A percentile compares a stretch with the other conserved stretches of the same genome.
phyloP scores from a whole-genome alignment of 352 stramenopile species.

The Peronospora destructor region DNA sequence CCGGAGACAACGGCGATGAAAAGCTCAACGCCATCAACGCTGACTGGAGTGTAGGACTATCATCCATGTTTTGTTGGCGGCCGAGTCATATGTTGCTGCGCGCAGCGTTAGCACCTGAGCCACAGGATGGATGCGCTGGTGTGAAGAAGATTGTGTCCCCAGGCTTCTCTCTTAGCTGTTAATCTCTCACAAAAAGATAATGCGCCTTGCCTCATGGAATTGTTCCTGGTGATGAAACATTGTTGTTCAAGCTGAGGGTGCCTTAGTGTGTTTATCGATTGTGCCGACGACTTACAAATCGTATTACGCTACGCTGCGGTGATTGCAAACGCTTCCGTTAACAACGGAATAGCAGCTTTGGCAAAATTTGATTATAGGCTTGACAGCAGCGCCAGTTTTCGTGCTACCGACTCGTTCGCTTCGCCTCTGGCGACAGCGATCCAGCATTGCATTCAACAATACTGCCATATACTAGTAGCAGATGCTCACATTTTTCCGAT shows the following conservation, averaged over 20 bases:
- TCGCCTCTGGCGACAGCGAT: constrained; percentile 23
- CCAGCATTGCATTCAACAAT: constrained; percentile 33
- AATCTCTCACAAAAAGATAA: constrained; percentile 49
- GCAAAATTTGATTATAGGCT: too few relatives aligned
- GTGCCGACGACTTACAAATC: constrained; percentile 31
- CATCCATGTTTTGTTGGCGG: constrained; percentile 4
- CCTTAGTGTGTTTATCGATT: constrained; percentile 2
- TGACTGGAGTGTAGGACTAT: neutral
- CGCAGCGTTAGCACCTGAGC: constrained; percentile 40
- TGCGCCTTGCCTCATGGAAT: constrained; percentile 15
- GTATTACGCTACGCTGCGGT: constrained; percentile 47
- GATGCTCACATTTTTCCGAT: too few relatives aligned
- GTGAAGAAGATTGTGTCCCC: constrained; percentile 24
- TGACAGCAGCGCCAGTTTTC: constrained; percentile 38
- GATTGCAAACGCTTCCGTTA: constrained; percentile 24
- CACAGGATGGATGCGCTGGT: constrained; percentile 38
- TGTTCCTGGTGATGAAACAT: too few relatives aligned
- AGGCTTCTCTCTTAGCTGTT: constrained; percentile 43
- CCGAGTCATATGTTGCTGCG: constrained; percentile 26
- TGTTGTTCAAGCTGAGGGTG: neutral
- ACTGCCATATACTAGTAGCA: constrained; percentile 50
- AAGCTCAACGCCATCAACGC: constrained; percentile 19
- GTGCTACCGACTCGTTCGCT: constrained; percentile 22
- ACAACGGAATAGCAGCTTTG: constrained; percentile 41
- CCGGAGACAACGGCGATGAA: too few relatives aligned